Conservation (phyloP, 2,329 filamentous ascomycete species). For the Paramyrothecium roridum region DNA sequence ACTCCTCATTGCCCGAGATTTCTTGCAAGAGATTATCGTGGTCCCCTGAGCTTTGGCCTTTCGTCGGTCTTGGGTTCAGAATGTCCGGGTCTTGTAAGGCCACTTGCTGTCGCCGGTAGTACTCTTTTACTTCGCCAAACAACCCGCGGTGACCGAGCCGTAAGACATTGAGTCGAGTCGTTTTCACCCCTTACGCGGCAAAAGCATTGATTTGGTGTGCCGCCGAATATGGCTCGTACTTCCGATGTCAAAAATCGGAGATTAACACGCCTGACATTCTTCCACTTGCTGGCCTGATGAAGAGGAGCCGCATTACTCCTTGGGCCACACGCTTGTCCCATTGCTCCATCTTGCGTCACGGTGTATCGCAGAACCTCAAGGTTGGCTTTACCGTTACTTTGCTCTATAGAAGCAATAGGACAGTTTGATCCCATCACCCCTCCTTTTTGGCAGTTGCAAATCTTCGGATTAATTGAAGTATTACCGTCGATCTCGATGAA, state of each 20-base stretch:
- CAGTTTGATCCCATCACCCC: constrained; percentile 17
- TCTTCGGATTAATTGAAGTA: constrained; percentile 22
- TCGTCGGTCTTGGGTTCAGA: no score
- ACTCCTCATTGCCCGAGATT: no score
- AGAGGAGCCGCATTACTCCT: no score
- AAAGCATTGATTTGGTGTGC: not conserved
- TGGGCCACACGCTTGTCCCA: no score
- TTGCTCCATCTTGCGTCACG: no score
- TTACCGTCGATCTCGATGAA: constrained; percentile 26
- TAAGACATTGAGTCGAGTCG: not conserved
- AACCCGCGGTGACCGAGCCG: not conserved
- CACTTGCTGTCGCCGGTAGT: not conserved
- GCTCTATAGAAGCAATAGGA: constrained; percentile 20
- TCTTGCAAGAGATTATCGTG: no score
- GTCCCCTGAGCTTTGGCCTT: no score
- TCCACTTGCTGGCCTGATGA: no score
- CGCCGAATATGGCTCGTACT: not conserved
- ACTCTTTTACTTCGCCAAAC: not conserved
- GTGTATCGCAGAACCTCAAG: constrained; percentile 22
- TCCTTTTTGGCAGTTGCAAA: constrained; percentile 27
- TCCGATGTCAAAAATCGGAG: constrained; percentile 18
- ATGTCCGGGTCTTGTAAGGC: no score
- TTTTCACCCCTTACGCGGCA: not conserved
- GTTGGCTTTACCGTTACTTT: constrained; percentile 15
- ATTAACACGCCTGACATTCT: constrained; percentile 23